A percentile compares a stretch with the other conserved stretches of the same genome.
Evolutionary conservation across 345 rosid genomes (phyloP).

Genomic region (Sisymbrium irio): DNA sequence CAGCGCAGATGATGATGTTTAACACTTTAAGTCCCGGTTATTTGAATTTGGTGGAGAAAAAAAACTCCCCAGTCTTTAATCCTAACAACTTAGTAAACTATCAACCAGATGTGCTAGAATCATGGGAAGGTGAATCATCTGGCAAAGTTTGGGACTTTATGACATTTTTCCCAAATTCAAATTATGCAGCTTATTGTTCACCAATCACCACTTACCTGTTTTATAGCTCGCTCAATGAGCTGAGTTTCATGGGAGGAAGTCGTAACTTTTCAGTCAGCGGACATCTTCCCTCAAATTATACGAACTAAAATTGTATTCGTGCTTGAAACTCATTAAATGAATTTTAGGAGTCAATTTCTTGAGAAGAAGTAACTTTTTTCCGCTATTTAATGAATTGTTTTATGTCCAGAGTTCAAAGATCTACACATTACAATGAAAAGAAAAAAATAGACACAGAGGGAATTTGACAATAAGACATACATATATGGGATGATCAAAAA

Average conservation of each 20-base stretch:
- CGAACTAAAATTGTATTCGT: not conserved
- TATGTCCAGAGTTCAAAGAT: slow-evolving; percentile 26
- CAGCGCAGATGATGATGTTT: not conserved
- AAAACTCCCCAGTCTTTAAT: too few relatives aligned
- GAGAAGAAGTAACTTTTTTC: slow-evolving; percentile 5
- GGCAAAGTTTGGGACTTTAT: too few relatives aligned
- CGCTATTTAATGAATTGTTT: slow-evolving; percentile 13
- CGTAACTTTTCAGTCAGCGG: not conserved
- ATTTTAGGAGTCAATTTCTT: not conserved
- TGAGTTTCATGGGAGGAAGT: too few relatives aligned
- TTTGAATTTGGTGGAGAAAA: too few relatives aligned
- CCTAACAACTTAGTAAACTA: too few relatives aligned
- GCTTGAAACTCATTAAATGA: not conserved
- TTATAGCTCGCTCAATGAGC: too few relatives aligned
- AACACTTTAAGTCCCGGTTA: not conserved
- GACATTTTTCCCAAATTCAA: too few relatives aligned
- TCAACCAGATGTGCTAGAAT: too few relatives aligned
- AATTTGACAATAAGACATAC: slow-evolving; percentile 3
- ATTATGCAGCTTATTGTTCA: too few relatives aligned
- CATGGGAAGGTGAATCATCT: too few relatives aligned
- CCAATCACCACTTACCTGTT: too few relatives aligned
- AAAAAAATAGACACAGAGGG: not conserved
- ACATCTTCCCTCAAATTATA: not conserved
- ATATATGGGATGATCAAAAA: slow-evolving; percentile 22
- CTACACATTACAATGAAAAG: slow-evolving; percentile 4